Conservation (phyloP, 2,329 filamentous ascomycete species). For the Cercospora janseana region DNA sequence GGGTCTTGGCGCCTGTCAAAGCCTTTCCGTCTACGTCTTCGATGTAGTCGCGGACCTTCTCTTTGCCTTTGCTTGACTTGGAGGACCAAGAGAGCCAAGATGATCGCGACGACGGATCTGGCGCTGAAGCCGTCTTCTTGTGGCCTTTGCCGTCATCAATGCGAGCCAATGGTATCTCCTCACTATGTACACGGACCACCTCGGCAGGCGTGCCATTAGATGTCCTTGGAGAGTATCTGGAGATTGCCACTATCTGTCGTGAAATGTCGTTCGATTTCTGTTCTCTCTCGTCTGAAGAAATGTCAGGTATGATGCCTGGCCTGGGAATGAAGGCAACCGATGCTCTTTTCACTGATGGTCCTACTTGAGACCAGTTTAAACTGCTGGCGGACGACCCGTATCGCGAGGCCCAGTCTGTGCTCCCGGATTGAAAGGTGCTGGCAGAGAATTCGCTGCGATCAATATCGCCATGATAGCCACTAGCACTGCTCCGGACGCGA, state of each 20-base stretch:
- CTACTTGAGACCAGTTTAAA: not conserved
- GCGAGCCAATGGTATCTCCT: not conserved
- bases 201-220: constrained; percentile 1
- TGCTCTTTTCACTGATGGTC: constrained; percentile 5
- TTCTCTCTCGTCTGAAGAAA: constrained; percentile 2
- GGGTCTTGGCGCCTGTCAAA: not conserved
- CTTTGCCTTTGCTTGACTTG: constrained; percentile 2
- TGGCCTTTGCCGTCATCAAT: not conserved
- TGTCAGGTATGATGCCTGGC: constrained; percentile 4
- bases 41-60: not conserved
- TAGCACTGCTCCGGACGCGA: constrained; percentile 2
- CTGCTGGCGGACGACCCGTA: not conserved
- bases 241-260: not conserved
- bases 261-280: not conserved
- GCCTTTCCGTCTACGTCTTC: not conserved
- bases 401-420: constrained; percentile 3
- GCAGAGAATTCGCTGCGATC: not conserved
- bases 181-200: not conserved
- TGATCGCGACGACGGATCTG: not conserved
- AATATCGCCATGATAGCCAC: constrained; percentile 1
- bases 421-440: constrained; percentile 1
- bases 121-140: not conserved
- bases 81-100: not conserved
- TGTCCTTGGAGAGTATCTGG: not conserved
- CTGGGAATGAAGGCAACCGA: not conserved